Percentiles rank a stretch among this genome's conserved stretches.
These are phyloP conservation scores for Colletotrichum caudatum DNA, from an alignment of 2,329 filamentous ascomycete genomes.

Conservation along the genomic window DNA sequence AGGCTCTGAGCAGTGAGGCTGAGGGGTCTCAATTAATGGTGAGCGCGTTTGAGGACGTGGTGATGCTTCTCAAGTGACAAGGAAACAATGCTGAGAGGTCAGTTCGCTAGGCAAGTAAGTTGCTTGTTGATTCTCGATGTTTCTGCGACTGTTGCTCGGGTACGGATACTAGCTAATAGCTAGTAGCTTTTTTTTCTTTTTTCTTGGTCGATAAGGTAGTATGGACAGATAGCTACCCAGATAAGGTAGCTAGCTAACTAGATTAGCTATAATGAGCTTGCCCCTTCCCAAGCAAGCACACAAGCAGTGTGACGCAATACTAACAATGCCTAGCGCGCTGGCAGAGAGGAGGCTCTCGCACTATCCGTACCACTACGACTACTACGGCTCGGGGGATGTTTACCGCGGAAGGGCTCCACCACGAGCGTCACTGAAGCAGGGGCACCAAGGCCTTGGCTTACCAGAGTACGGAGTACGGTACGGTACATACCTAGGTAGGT, in stretches of 20 bases:
- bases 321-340: conserved; percentile 24
- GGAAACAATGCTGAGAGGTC: conserved; percentile 27
- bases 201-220: not conserved
- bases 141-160: conserved; percentile 7
- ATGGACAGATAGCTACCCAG: not conserved
- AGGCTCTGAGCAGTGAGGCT: conserved; percentile 31
- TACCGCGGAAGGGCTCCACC: conserved; percentile 24
- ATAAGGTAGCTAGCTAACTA: no score
- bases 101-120: conserved; percentile 10
- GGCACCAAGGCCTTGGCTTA: conserved; percentile 13
- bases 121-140: conserved; percentile 10
- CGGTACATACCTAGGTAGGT: no score
- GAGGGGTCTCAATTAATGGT: conserved; percentile 35
- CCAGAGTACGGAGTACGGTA: no score
- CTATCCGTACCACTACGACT: no score
- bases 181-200: conserved; percentile 6
- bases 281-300: conserved; percentile 11
- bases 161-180: not conserved
- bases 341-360: conserved; percentile 32
- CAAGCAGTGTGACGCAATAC: conserved; percentile 39
- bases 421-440: conserved; percentile 29
- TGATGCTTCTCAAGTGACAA: not conserved
- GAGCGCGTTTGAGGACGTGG: conserved; percentile 28
- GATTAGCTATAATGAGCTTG: not conserved
- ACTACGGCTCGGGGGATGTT: conserved; percentile 23